Evolutionary conservation across 2,329 filamentous ascomycete species (phyloP), one percentile per base, ranked within the genome.

Genomic region (Pseudogymnoascus sp.): DNA sequence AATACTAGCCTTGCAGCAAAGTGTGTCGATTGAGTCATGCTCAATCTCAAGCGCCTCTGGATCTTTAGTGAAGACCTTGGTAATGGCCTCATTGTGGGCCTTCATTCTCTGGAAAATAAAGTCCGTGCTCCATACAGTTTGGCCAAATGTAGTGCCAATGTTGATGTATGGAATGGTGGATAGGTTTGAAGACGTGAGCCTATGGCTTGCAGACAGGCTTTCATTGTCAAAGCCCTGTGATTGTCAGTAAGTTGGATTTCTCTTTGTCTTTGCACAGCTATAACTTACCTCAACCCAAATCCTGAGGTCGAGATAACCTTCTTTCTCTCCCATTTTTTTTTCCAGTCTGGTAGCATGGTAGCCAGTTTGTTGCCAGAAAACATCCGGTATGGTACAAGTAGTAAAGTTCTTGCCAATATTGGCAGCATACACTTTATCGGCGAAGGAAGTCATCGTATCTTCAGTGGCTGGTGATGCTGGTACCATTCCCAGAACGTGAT

Each of bases 131-230:
- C 49, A 55, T 7, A 55, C 25, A 19, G 49, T 55, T 33, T 55
- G 28, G 49, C 49, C 49, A 19, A 33, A 55, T 55, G 28, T 55
- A 22, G 49, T 55, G 49, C 49, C 49, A 35, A 55, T 55, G n/a
- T 55, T 22, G 49, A 55, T 55, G 12, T 33, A 55, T 7, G n/a
- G 28, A n/a, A 28, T 33, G 8, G 25, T 14, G 3, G 28, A 14
- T 7, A 25, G 11, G 25, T 30, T 28, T n/a, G 45, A 30, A 52
- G 45, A 28, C 8, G 14, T 14, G 23, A 30, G 23, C 1, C n/a
- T 4, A 28, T 12, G 28, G 19, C 25, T n/a, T 28, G 14, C 23
- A 55, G 25, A 33, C 16, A 35, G 16, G 5, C 49, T 19, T 25
- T 19, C 16, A 55, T 55, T 55, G n/a, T 55, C 49, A 22, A 22